These are phyloP conservation scores for Pezicula neosporulosa DNA, from an alignment of 2,329 filamentous ascomycete genomes.

Conservation along the genomic window DNA sequence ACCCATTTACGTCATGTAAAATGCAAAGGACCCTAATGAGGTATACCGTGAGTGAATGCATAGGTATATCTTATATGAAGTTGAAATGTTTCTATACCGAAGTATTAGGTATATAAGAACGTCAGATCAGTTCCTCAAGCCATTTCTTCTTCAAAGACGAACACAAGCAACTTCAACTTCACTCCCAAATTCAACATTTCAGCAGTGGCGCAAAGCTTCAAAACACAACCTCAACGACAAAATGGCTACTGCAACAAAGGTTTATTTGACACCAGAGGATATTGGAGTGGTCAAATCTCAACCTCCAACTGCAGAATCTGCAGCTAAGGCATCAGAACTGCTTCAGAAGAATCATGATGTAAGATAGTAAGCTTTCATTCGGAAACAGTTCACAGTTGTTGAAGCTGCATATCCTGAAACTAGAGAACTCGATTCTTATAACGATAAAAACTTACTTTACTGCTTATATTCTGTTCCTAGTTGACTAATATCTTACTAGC, in stretches of 20 bases:
- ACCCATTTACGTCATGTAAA: no score
- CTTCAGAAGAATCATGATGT: conserved; percentile 73
- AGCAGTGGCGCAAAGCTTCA: conserved; percentile 9
- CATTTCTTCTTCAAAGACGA: background rate
- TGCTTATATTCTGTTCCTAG: background rate
- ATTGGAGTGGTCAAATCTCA: conserved; percentile 46
- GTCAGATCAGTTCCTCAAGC: no score
- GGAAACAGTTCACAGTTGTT: no score
- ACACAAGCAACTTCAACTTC: conserved; percentile 5
- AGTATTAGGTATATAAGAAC: no score
- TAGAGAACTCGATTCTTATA: no score
- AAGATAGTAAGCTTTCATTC: background rate
- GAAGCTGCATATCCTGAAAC: no score
- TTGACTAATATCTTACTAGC: conserved; percentile 36
- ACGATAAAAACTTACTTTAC: no score
- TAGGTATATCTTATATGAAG: no score
- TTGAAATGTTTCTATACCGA: no score
- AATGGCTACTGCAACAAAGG: conserved; percentile 32
- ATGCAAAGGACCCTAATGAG: no score
- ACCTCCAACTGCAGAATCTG: conserved; percentile 53
- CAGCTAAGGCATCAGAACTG: conserved; percentile 60
- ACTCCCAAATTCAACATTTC: conserved; percentile 8
- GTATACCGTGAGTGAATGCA: no score
- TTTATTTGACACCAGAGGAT: conserved; percentile 44
- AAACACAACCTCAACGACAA: conserved; percentile 5